Conservation (phyloP, 495 filamentous ascomycete species). For the Tetracladium setigerum region DNA sequence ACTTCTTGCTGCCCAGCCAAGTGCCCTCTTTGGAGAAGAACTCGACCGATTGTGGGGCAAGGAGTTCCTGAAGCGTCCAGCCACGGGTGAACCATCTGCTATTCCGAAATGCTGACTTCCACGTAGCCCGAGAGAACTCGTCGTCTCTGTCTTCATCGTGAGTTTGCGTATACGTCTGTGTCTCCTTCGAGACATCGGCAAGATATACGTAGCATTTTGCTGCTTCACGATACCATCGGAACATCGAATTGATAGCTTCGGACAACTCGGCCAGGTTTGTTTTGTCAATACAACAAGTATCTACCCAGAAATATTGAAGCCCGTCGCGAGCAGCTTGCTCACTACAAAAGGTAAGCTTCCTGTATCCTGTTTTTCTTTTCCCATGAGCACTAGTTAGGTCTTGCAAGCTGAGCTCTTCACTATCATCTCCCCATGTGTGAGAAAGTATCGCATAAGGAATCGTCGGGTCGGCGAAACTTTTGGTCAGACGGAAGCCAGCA, state of each 20-base stretch:
- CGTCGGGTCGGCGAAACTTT: neutral
- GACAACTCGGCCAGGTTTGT: no score
- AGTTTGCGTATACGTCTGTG: no score
- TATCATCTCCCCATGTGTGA: neutral
- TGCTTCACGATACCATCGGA: slow-evolving; percentile 12
- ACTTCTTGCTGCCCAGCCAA: slow-evolving; percentile 22
- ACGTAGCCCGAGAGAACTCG: slow-evolving; percentile 1
- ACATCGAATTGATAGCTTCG: no score
- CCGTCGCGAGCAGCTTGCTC: neutral
- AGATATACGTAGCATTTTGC: slow-evolving; percentile 12
- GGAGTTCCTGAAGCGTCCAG: no score
- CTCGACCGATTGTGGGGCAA: slow-evolving; percentile 3
- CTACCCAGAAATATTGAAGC: slow-evolving; percentile 11
- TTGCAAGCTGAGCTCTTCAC: neutral
- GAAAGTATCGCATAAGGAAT: neutral
- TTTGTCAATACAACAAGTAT: no score
- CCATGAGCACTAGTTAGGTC: neutral
- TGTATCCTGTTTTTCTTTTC: neutral
- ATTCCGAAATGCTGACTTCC: slow-evolving; percentile 3
- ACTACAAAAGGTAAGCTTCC: neutral
- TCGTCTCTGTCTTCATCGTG: slow-evolving; percentile 7
- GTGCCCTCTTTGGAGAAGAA: slow-evolving; percentile 21
- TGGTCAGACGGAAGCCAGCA: neutral
- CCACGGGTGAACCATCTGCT: no score
- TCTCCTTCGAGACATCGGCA: slow-evolving; percentile 8